Conservation (phyloP, 2,329 filamentous ascomycete genomes). For the Periconia sp. region DNA sequence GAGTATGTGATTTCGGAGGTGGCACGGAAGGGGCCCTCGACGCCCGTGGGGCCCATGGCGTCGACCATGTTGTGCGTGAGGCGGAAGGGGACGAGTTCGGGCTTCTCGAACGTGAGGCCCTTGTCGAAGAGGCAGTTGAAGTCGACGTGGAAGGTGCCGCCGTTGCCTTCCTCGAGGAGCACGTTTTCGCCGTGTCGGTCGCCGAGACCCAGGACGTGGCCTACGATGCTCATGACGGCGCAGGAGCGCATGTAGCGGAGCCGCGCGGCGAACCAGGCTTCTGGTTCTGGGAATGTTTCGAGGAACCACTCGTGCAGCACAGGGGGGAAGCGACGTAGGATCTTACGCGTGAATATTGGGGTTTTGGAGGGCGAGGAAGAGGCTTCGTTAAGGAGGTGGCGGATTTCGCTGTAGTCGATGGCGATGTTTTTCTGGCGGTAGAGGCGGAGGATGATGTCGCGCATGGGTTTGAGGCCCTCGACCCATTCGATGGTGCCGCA, state of each 20-base stretch:
- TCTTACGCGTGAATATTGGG: slow-evolving; percentile 68
- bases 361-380: slow-evolving; percentile 64
- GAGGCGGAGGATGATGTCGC: slow-evolving; percentile 81
- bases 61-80: slow-evolving; percentile 98
- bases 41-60: slow-evolving; percentile 92
- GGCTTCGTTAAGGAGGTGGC: slow-evolving; percentile 67
- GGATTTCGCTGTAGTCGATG: slow-evolving; percentile 64
- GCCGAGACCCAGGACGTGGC: slow-evolving; percentile 87
- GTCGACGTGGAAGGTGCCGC: slow-evolving; percentile 94
- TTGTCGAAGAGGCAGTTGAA: slow-evolving; percentile 99
- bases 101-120: slow-evolving; percentile 90
- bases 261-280: slow-evolving; percentile 86
- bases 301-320: slow-evolving; percentile 94
- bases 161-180: slow-evolving; percentile 88
- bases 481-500: slow-evolving; percentile 99
- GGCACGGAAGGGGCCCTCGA: slow-evolving; percentile 87
- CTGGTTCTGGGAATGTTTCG: slow-evolving; percentile 90
- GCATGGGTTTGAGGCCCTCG: slow-evolving; percentile 88
- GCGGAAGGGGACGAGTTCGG: slow-evolving; percentile 92
- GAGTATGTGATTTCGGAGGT: slow-evolving; percentile 86
- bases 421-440: slow-evolving; percentile 74
- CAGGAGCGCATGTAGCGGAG: slow-evolving; percentile 89
- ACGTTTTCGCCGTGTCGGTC: slow-evolving; percentile 98
- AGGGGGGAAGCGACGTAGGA: slow-evolving; percentile 73
- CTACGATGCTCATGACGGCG: slow-evolving; percentile 99